Evolutionary conservation across 2,329 filamentous ascomycete genomes (phyloP).

Genomic region (Corniculantispora saksenae): DNA sequence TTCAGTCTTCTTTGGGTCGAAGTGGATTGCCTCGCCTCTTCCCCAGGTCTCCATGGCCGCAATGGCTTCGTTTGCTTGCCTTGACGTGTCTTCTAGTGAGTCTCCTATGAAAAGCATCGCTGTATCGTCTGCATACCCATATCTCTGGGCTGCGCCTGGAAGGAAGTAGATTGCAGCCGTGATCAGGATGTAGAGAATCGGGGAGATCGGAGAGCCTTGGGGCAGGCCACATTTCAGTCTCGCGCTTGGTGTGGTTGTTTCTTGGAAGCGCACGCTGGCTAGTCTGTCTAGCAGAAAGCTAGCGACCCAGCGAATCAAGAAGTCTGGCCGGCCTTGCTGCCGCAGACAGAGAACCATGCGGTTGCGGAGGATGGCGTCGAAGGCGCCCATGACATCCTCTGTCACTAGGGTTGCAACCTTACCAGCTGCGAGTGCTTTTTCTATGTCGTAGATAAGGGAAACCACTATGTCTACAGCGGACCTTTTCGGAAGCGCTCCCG

Average conservation of each 20-base stretch:
- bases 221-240: conserved; percentile 4
- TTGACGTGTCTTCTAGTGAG: not conserved
- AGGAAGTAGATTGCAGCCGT: conserved; percentile 15
- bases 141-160: not conserved
- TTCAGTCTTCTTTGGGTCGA: conserved; percentile 2
- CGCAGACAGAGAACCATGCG: conserved; percentile 3
- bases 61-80: conserved; percentile 2
- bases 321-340: conserved; percentile 6
- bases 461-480: conserved; percentile 24
- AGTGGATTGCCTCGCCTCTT: conserved; percentile 12
- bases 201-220: conserved; percentile 17
- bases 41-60: conserved; percentile 2
- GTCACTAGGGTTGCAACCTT: conserved; percentile 13
- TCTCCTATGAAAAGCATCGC: conserved; percentile 4
- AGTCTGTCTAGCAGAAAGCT: conserved; percentile 6
- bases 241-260: not conserved
- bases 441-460: conserved; percentile 24
- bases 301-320: conserved; percentile 4
- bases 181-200: conserved; percentile 13
- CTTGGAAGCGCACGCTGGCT: conserved; percentile 10
- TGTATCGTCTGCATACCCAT: conserved; percentile 13
- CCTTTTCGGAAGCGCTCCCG: conserved; percentile 27
- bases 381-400: conserved; percentile 18
- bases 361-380: conserved; percentile 15
- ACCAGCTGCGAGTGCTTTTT: conserved; percentile 20